Conservation (phyloP, 2,329 filamentous ascomycete species). For the Epichloe sibirici region DNA sequence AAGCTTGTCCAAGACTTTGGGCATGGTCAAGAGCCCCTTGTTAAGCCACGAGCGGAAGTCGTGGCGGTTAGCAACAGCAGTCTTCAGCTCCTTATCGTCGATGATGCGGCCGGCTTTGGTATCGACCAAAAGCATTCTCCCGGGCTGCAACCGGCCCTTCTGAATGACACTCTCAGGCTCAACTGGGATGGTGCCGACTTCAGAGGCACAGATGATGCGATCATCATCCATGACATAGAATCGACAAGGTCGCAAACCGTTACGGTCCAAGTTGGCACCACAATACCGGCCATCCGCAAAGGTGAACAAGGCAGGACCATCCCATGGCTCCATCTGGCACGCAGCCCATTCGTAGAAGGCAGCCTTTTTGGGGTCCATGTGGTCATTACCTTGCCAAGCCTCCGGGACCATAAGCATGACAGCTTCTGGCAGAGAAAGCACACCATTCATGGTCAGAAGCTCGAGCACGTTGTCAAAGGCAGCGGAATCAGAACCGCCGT, state of each 20-base stretch:
- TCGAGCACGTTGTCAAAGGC: constrained; percentile 96
- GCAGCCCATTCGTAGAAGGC: constrained; percentile 98
- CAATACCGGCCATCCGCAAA: constrained; percentile 96
- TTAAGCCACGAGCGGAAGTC: constrained; percentile 87
- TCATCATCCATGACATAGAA: constrained; percentile 97
- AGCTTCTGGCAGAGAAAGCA: constrained; percentile 86
- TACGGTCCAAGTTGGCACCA: constrained; percentile 91
- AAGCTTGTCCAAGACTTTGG: constrained; percentile 55
- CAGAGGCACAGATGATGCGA: constrained; percentile 91
- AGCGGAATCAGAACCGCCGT: constrained; percentile 91
- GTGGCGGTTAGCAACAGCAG: constrained; percentile 71
- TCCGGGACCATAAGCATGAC: constrained; percentile 99
- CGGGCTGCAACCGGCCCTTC: constrained; percentile 87
- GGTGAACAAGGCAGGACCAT: constrained; percentile 90
- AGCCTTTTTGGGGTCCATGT: constrained; percentile 89
- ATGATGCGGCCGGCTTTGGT: constrained; percentile 84
- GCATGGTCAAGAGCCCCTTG: constrained; percentile 70
- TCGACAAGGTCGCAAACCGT: constrained; percentile 86
- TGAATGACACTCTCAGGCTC: constrained; percentile 84
- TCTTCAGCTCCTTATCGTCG: constrained; percentile 84
- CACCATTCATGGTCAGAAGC: constrained; percentile 86
- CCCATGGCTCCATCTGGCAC: constrained; percentile 98
- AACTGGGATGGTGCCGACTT: constrained; percentile 85
- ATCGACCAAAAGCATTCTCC: constrained; percentile 92
- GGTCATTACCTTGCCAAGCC: constrained; percentile 87